phyloP scores from a whole-genome alignment of 2,329 filamentous ascomycete genomes.

The Gaeumannomyces sp. region DNA sequence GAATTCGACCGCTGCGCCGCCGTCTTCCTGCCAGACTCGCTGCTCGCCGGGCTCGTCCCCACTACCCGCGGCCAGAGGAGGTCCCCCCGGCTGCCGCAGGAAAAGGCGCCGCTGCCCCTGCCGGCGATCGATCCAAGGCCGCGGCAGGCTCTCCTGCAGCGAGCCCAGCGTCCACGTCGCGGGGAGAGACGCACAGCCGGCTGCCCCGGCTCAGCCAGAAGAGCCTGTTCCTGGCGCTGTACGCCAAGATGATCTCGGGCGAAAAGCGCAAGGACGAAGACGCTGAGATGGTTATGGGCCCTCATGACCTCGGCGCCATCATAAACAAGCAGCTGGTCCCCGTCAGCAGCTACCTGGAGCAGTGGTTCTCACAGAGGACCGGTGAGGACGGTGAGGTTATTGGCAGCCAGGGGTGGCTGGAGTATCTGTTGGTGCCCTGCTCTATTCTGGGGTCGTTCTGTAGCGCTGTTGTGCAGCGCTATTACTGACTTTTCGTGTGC shows the following conservation, averaged over 20 bases:
- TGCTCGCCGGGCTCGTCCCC: slow-evolving; percentile 59
- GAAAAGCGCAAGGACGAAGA: slow-evolving; percentile 97
- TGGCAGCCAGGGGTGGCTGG: slow-evolving; percentile 83
- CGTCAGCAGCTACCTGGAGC: slow-evolving; percentile 69
- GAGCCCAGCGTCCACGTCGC: not conserved
- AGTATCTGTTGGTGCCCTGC: slow-evolving; percentile 56
- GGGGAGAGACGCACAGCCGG: not conserved
- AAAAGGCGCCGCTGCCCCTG: not conserved
- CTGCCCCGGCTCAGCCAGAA: slow-evolving; percentile 67
- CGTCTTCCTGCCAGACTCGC: slow-evolving; percentile 77
- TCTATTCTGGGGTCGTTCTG: not conserved
- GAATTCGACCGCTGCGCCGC: slow-evolving; percentile 92
- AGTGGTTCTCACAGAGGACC: slow-evolving; percentile 68
- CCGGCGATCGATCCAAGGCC: not conserved
- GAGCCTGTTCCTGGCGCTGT: slow-evolving; percentile 84
- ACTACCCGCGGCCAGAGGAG: slow-evolving; percentile 22
- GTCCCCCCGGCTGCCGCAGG: slow-evolving; percentile 13
- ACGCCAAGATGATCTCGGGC: slow-evolving; percentile 86
- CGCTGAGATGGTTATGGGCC: slow-evolving; percentile 93
- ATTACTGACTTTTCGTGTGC: not conserved
- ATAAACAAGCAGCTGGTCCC: slow-evolving; percentile 77
- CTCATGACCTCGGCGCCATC: slow-evolving; percentile 78
- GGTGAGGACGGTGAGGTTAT: slow-evolving; percentile 51
- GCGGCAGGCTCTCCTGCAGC: not conserved
- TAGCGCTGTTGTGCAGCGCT: no score